Evolutionary conservation across 2,329 filamentous ascomycete genomes (phyloP), one percentile per base, ranked within the genome.

Genomic region (Acrocalymma vagum): DNA sequence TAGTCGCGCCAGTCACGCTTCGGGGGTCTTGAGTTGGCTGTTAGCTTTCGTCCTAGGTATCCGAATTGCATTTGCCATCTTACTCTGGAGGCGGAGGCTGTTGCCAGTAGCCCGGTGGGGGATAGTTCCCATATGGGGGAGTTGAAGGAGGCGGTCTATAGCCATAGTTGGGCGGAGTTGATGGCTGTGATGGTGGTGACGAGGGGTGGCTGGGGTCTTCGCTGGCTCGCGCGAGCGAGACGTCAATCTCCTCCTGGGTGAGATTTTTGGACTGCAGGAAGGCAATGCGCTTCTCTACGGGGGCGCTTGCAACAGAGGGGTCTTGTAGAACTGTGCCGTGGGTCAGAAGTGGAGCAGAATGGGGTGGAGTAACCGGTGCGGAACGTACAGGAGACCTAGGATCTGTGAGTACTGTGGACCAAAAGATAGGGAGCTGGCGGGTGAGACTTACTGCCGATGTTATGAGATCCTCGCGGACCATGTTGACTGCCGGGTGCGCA

Each of bases 231-330:
- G 88, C 81, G 54, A 99, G 80, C 11, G 95, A 88, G 24, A 83
- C 78, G 64, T 94, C 89, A 62, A 99, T 88, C 73, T 99, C 95
- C 72, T 97, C 93, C 69, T 94, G 88, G 1, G 93, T 97, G 38
- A 99, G 81, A 71, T 99, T 97, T 75, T 99, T 99, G 6, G 92
- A 95, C 70, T 92, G 89, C 14, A 99, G 80, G 60, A 99, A 99
- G 7, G 91, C 88, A 45, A 97, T 82, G 53, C 90, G 86, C 72
- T 94, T 96, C 64, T 97, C 94, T 48, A 96, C 76, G n/a, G 94
- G 87, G 5, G 94, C 93, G 8, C 85, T 84, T 24, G 90, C 84
- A 56, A 99, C 93, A 35, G 87, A 95, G 9, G 94, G 92, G 69
- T 99, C 94, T 74, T 95, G 90, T 46, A 99, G 84, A 72, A 99